Percentiles rank a stretch among this genome's conserved stretches.
Evolutionary conservation across 2,329 filamentous ascomycete genomes (phyloP).

Genomic region (Aspergillus arachidicola): DNA sequence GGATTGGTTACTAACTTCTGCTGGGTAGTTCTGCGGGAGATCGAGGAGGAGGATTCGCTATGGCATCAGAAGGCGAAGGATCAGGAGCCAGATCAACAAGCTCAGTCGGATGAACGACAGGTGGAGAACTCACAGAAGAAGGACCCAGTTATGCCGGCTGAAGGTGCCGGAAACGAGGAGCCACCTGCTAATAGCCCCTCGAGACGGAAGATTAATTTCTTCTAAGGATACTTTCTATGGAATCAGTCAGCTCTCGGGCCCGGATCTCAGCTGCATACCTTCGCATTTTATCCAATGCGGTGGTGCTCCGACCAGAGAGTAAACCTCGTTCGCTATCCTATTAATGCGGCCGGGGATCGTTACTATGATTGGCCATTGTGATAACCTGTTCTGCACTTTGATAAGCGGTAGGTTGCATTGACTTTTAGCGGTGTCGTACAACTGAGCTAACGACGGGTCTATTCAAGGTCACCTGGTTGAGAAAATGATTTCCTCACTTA

Average conservation of each 20-base stretch:
- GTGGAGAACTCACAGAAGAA: constrained; percentile 17
- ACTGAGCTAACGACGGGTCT: background rate
- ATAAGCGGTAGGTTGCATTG: background rate
- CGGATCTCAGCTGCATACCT: background rate
- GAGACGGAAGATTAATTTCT: constrained; percentile 34
- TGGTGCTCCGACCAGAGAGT: background rate
- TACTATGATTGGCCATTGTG: background rate
- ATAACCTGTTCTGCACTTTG: background rate
- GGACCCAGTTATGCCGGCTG: constrained; percentile 17
- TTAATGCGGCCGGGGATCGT: background rate
- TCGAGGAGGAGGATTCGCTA: constrained; percentile 42
- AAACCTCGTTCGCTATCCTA: background rate
- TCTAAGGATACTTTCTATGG: constrained; percentile 18
- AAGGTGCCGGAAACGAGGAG: constrained; percentile 14
- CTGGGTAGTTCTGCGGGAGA: constrained; percentile 39
- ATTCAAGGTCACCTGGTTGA: background rate
- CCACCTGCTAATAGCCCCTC: constrained; percentile 18
- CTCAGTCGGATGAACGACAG: constrained; percentile 14
- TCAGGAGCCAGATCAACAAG: constrained; percentile 12
- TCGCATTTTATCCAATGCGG: background rate
- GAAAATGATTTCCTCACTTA: background rate
- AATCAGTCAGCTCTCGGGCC: background rate
- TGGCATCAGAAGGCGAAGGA: constrained; percentile 35
- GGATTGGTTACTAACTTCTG: constrained; percentile 1
- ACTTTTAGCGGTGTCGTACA: background rate